phyloP scores from a whole-genome alignment of 2,329 filamentous ascomycete species.

The Orbilia javanica region DNA sequence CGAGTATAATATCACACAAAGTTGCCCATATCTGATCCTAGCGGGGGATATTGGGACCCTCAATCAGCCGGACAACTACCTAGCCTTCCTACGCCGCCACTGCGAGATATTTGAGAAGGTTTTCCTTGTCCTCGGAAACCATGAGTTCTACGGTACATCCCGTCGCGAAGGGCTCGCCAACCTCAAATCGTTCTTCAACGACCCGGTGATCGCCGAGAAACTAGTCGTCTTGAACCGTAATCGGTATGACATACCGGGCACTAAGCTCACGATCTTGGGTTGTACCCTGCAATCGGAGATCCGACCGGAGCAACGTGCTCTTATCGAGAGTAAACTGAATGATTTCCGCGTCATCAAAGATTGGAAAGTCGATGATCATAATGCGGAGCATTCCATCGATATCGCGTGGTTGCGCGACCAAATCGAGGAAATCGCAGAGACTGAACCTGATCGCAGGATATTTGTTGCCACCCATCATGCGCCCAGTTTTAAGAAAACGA shows the following conservation, averaged over 20 bases:
- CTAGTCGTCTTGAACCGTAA: conserved; percentile 68
- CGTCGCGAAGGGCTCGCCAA: conserved; percentile 65
- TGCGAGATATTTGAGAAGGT: conserved; percentile 67
- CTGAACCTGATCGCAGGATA: conserved; percentile 62
- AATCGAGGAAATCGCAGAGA: conserved; percentile 61
- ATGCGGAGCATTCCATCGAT: conserved; percentile 68
- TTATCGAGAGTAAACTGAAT: conserved; percentile 68
- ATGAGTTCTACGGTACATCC: conserved; percentile 70
- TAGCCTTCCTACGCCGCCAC: conserved; percentile 67
- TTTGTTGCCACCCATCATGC: conserved; percentile 73
- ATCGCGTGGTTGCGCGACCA: conserved; percentile 69
- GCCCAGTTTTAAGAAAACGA: conserved; percentile 69
- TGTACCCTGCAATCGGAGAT: conserved; percentile 73
- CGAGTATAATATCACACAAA: conserved; percentile 66
- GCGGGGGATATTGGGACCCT: conserved; percentile 70
- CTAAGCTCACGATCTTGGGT: conserved; percentile 70
- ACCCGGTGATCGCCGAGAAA: conserved; percentile 65
- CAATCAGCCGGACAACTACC: conserved; percentile 67
- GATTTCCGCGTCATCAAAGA: conserved; percentile 71
- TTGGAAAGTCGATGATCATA: conserved; percentile 70
- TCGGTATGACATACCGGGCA: conserved; percentile 65
- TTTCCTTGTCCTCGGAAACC: conserved; percentile 70
- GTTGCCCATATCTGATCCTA: conserved; percentile 67
- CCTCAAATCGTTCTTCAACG: conserved; percentile 66
- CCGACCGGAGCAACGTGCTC: conserved; percentile 64